These are phyloP conservation scores for Aspergillus felis DNA, from an alignment of 2,329 filamentous ascomycete species.

Conservation along the genomic window DNA sequence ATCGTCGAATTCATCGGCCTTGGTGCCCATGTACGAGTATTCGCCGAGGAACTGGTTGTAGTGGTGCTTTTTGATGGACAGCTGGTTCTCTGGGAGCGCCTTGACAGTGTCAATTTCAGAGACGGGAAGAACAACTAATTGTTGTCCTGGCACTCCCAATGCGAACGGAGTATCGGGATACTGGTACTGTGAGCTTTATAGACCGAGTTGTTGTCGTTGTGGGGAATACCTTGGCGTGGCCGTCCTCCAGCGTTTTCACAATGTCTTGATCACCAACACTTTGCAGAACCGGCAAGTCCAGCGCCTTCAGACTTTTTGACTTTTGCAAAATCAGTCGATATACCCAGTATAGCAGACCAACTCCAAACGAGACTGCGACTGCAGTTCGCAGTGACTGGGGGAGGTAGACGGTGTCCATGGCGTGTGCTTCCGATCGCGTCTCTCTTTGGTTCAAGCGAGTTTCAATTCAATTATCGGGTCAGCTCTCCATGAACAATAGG, in stretches of 20 bases:
- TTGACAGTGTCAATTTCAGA: background rate
- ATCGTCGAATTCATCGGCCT: background rate
- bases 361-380: background rate
- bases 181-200: background rate
- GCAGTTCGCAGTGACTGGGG: background rate
- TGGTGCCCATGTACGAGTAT: background rate
- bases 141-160: background rate
- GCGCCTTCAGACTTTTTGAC: background rate
- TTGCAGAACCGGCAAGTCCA: background rate
- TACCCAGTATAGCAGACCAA: background rate
- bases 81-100: background rate
- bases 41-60: background rate
- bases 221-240: background rate
- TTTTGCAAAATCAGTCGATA: background rate
- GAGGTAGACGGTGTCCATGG: background rate
- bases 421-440: background rate
- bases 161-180: background rate
- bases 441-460: background rate
- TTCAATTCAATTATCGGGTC: background rate
- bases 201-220: background rate
- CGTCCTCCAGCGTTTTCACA: background rate
- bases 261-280: background rate
- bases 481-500: background rate
- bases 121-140: background rate
- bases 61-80: background rate